Evolutionary conservation across 345 rosid genomes (phyloP).

Genomic region (Sisymbrium altissimum): DNA sequence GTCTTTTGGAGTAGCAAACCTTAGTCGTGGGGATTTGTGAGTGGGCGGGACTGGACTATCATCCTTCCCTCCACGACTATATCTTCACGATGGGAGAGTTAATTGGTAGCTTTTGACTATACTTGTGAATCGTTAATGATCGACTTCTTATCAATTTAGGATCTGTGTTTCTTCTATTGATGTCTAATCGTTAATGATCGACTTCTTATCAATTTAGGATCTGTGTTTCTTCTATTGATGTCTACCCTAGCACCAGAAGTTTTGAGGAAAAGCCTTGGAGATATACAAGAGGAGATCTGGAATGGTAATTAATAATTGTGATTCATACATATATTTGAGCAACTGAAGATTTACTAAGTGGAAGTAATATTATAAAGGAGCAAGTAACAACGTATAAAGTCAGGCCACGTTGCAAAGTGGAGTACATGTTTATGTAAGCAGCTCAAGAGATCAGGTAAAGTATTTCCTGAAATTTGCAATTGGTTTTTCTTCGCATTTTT

Average conservation of each 20-base stretch:
- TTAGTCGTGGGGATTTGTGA: background rate
- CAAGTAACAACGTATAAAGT: background rate
- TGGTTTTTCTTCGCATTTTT: too few relatives aligned
- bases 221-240: background rate
- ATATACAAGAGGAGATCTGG: background rate
- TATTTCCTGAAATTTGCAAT: background rate
- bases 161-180: background rate
- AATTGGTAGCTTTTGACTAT: background rate
- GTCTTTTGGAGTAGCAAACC: background rate
- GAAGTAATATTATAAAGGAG: background rate
- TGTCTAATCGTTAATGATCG: too few relatives aligned
- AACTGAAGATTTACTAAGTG: background rate
- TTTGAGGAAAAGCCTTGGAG: background rate
- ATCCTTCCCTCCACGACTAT: background rate
- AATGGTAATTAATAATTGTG: background rate
- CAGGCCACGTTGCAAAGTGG: background rate
- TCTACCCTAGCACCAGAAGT: too few relatives aligned
- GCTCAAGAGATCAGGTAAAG: background rate
- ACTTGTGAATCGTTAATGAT: background rate
- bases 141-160: background rate
- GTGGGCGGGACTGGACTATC: background rate
- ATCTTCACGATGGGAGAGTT: background rate
- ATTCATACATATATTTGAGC: too few relatives aligned
- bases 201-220: too few relatives aligned
- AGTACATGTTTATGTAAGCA: background rate